Evolutionary conservation across 1,284 basidiomycete species (phyloP).

Genomic region (Austroboletus niveus): DNA sequence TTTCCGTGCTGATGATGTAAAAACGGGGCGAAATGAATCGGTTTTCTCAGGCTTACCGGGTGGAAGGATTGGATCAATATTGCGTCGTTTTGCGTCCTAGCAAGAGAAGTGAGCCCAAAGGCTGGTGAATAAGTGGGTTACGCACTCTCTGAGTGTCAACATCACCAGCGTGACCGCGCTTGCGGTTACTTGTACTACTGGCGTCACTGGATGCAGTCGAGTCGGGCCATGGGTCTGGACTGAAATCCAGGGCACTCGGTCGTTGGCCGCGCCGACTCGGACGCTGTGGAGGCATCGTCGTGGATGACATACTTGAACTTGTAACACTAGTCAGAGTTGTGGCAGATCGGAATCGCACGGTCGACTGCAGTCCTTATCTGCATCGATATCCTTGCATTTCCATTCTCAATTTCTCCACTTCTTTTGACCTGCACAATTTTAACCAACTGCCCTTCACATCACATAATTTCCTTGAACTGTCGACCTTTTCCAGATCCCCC

Average conservation of each 20-base stretch:
- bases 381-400: too few relatives aligned
- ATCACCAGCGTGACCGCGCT: slow-evolving; percentile 17
- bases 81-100: slow-evolving; percentile 29
- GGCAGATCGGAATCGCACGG: too few relatives aligned
- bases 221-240: slow-evolving; percentile 16
- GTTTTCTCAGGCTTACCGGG: slow-evolving; percentile 14
- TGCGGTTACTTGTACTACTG: slow-evolving; percentile 14
- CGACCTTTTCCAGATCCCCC: too few relatives aligned
- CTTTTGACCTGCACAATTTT: too few relatives aligned
- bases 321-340: too few relatives aligned
- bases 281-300: slow-evolving; percentile 1
- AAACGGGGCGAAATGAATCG: neutral
- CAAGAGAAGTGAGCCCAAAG: neutral
- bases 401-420: too few relatives aligned
- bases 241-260: slow-evolving; percentile 35
- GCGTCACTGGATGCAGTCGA: slow-evolving; percentile 28
- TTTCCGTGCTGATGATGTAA: slow-evolving; percentile 17
- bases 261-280: slow-evolving; percentile 29
- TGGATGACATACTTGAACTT: neutral
- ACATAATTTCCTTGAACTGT: too few relatives aligned
- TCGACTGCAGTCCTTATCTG: too few relatives aligned
- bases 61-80: slow-evolving; percentile 20
- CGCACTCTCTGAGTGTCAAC: slow-evolving; percentile 18
- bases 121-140: neutral
- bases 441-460: too few relatives aligned